These are phyloP conservation scores for Nicotiana benthamiana DNA, from an alignment of 257 asterid genomes.

Conservation along the genomic window DNA sequence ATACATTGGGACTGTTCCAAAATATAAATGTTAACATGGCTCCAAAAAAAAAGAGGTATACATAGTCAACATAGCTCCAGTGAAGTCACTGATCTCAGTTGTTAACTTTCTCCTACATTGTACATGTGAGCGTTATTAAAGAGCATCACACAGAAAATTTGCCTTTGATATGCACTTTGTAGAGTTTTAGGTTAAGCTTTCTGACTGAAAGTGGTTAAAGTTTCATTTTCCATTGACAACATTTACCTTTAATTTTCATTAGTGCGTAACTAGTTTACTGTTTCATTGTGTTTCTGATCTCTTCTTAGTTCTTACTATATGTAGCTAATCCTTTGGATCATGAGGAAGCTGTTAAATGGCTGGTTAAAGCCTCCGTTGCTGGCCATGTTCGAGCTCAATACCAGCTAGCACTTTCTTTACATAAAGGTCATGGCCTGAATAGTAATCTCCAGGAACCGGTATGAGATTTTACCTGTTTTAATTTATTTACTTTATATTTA, in stretches of 20 bases:
- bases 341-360: conserved; percentile 68
- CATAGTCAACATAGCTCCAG: background rate
- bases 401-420: conserved; percentile 86
- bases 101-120: background rate
- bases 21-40: background rate
- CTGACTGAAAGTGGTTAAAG: background rate
- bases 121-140: background rate
- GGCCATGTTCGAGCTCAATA: conserved; percentile 96
- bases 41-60: background rate
- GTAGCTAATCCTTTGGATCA: conserved; percentile 58
- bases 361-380: conserved; percentile 51
- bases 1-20: background rate
- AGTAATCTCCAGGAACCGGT: conserved; percentile 70
- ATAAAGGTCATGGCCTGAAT: conserved; percentile 57
- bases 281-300: background rate
- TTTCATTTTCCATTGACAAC: background rate
- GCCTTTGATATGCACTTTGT: background rate
- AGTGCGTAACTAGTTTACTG: no score
- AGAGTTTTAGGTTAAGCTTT: background rate
- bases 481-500: background rate
- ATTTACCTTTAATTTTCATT: background rate
- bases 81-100: background rate
- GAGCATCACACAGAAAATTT: background rate
- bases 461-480: conserved; percentile 1
- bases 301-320: background rate